Conservation (phyloP, 345 rosid species). For the Chamaenerion angustifolium region DNA sequence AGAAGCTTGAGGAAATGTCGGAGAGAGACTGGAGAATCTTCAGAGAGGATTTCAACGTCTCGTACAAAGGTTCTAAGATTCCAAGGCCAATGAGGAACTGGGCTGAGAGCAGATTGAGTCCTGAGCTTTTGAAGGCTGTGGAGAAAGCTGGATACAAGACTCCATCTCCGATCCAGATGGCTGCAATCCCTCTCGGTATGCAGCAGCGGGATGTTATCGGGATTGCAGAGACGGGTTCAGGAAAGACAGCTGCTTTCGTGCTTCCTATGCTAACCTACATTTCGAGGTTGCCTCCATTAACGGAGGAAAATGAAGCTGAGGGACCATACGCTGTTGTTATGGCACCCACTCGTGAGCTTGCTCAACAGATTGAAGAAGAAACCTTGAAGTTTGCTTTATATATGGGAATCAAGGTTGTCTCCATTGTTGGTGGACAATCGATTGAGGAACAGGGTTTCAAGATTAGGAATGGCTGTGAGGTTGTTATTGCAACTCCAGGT, state of each 20-base stretch:
- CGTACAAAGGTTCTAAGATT: slow-evolving; percentile 85
- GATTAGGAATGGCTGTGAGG: slow-evolving; percentile 92
- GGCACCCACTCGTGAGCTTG: slow-evolving; percentile 90
- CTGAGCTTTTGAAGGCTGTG: slow-evolving; percentile 72
- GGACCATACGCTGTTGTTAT: slow-evolving; percentile 94
- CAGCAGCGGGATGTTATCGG: slow-evolving; percentile 95
- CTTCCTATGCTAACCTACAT: slow-evolving; percentile 92
- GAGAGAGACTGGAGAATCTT: slow-evolving; percentile 97
- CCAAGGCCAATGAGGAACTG: slow-evolving; percentile 92
- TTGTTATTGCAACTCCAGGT: slow-evolving; percentile 90
- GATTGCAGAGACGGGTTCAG: slow-evolving; percentile 92
- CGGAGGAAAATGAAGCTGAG: slow-evolving; percentile 78
- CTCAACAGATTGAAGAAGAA: slow-evolving; percentile 92
- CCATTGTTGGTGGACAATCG: slow-evolving; percentile 89
- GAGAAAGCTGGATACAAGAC: slow-evolving; percentile 80
- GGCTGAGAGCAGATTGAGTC: slow-evolving; percentile 63
- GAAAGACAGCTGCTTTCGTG: slow-evolving; percentile 94
- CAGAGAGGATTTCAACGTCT: slow-evolving; percentile 80
- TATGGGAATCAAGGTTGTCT: slow-evolving; percentile 74
- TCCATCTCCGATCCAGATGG: slow-evolving; percentile 92
- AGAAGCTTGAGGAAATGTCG: slow-evolving; percentile 83
- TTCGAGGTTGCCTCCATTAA: slow-evolving; percentile 63
- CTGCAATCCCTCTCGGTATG: slow-evolving; percentile 75
- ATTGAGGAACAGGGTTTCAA: slow-evolving; percentile 86
- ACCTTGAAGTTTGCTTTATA: slow-evolving; percentile 83